Conservation (phyloP, 148 eudicot species). For the Spergularia bocconei region DNA sequence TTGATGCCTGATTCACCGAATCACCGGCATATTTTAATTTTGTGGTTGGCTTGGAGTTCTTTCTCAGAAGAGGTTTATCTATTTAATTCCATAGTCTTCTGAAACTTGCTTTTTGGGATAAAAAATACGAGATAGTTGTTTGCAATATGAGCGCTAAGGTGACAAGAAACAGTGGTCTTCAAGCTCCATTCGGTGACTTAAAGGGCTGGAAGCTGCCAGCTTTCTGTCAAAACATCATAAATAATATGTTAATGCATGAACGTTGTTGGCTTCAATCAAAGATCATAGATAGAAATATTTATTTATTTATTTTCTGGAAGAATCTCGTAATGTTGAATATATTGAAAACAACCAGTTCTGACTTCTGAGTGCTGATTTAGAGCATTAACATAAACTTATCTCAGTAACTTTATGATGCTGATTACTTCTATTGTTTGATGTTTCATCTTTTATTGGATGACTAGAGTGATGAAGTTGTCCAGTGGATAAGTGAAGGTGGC, state of each 20-base stretch:
- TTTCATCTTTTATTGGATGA: slow-evolving; percentile 11
- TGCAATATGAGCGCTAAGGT: background rate
- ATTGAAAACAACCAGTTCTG: background rate
- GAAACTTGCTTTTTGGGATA: no score
- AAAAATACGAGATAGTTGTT: background rate
- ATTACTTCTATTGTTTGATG: background rate
- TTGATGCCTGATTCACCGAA: no score
- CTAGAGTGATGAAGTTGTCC: slow-evolving; percentile 73
- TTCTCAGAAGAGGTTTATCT: no score
- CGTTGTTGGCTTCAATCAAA: background rate
- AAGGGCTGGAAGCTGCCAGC: background rate
- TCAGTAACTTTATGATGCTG: background rate
- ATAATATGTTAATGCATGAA: background rate
- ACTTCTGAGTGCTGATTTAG: background rate
- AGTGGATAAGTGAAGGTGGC: slow-evolving; percentile 83
- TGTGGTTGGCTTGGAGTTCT: no score
- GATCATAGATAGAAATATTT: background rate
- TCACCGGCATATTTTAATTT: no score
- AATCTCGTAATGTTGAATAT: background rate
- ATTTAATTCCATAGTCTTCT: no score
- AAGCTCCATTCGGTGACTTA: background rate
- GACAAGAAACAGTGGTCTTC: background rate
- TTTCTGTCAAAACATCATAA: background rate
- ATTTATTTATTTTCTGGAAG: no score
- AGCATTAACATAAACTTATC: background rate